Conservation (phyloP, 495 filamentous ascomycete species). For the Penicillium waksmanii region DNA sequence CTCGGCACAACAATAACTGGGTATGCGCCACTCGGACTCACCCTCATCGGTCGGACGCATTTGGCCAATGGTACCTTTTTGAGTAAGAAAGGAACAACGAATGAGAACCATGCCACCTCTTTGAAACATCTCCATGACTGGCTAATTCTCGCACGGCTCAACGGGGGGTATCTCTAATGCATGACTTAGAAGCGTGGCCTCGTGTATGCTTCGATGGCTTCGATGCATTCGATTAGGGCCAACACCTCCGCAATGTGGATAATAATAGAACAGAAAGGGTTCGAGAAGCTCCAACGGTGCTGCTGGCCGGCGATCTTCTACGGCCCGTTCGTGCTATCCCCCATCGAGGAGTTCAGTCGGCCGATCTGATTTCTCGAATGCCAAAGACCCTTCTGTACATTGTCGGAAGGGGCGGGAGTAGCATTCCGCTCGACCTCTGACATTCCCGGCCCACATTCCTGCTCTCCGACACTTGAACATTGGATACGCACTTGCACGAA, state of each 20-base stretch:
- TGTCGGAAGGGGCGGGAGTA: constrained; percentile 33
- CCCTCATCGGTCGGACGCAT: constrained; percentile 2
- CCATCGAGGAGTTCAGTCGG: neutral
- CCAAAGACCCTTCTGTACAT: constrained; percentile 35
- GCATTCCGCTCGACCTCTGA: constrained; percentile 41
- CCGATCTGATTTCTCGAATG: constrained; percentile 26
- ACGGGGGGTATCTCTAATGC: neutral
- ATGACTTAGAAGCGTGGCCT: neutral
- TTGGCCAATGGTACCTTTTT: constrained; percentile 11
- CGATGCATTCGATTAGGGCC: constrained; percentile 23
- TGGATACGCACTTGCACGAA: constrained; percentile 12
- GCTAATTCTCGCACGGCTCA: neutral
- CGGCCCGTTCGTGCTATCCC: constrained; percentile 19
- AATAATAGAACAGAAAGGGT: constrained; percentile 29
- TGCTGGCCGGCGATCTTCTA: constrained; percentile 20
- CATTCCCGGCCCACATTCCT: constrained; percentile 37
- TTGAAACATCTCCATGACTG: neutral
- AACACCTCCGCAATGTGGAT: constrained; percentile 13
- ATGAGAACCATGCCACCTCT: neutral
- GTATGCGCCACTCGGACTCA: neutral
- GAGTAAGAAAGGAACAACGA: constrained; percentile 1
- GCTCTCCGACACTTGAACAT: constrained; percentile 9
- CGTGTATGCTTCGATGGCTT: constrained; percentile 11
- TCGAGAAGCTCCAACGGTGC: constrained; percentile 13
- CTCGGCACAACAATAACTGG: neutral